These are phyloP conservation scores for Trichoderma afroharzianum DNA, from an alignment of 2,329 filamentous ascomycete genomes.

Conservation along the genomic window DNA sequence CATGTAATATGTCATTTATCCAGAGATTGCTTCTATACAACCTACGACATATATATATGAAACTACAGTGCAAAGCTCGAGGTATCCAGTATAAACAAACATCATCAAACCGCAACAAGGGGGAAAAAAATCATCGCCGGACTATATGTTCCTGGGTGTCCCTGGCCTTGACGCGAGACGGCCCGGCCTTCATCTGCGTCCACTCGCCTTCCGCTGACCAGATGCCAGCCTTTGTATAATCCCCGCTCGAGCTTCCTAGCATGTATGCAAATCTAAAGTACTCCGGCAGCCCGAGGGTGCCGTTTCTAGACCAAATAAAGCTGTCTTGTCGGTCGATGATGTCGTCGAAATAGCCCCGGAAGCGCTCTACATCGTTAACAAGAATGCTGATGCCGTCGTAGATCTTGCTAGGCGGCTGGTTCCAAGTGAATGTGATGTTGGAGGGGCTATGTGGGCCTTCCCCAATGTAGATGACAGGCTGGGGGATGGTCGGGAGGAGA, in stretches of 20 bases:
- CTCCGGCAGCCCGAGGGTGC: conserved; percentile 49
- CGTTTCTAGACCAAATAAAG: conserved; percentile 59
- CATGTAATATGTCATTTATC: background rate
- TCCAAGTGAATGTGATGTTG: conserved; percentile 62
- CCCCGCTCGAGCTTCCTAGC: conserved; percentile 59
- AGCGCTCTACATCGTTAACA: conserved; percentile 82
- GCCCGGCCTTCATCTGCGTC: conserved; percentile 61
- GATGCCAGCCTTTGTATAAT: conserved; percentile 72
- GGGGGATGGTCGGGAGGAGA: conserved; percentile 52
- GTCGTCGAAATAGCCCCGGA: conserved; percentile 65
- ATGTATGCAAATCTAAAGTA: conserved; percentile 78
- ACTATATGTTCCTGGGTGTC: conserved; percentile 25
- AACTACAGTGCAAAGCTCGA: background rate
- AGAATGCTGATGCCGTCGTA: conserved; percentile 76
- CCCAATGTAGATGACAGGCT: conserved; percentile 45
- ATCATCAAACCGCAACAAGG: background rate
- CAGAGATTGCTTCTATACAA: conserved; percentile 1
- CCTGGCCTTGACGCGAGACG: conserved; percentile 43
- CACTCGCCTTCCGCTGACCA: conserved; percentile 65
- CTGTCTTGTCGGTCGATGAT: conserved; percentile 39
- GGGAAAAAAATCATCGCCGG: conserved; percentile 18
- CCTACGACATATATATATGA: background rate
- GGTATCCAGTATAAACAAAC: background rate
- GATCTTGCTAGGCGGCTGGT: conserved; percentile 39
- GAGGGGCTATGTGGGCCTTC: conserved; percentile 45